A percentile compares a stretch with the other conserved stretches of the same genome.
Evolutionary conservation across 805 yeast species (phyloP).

Genomic region (Cephaloascus albidus): DNA sequence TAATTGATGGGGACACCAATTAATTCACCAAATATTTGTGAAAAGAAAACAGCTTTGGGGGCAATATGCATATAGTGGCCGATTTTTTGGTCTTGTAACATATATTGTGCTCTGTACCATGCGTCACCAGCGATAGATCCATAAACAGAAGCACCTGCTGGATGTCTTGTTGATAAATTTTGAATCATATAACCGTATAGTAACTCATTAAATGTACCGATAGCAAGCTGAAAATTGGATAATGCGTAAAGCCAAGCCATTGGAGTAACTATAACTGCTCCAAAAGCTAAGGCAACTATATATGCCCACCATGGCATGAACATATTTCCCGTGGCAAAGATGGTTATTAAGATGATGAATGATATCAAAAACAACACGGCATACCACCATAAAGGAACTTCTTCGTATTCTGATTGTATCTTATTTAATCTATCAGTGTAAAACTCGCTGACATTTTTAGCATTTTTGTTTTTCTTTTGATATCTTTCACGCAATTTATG

Average conservation of each 20-base stretch:
- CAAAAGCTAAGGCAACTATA: conserved; percentile 21
- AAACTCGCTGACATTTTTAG: conserved; percentile 5
- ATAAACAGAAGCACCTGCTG: conserved; percentile 27
- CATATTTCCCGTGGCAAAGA: conserved; percentile 19
- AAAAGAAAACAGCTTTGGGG: conserved; percentile 23
- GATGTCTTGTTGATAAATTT: conserved; percentile 15
- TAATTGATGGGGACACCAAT: conserved; percentile 31
- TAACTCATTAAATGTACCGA: conserved; percentile 31
- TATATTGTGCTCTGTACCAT: conserved; percentile 27
- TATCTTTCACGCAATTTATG: conserved; percentile 3
- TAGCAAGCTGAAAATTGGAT: conserved; percentile 31
- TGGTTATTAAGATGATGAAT: conserved; percentile 20
- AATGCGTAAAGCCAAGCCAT: conserved; percentile 31
- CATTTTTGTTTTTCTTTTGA: background rate
- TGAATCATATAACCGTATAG: conserved; percentile 27
- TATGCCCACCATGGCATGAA: conserved; percentile 13
- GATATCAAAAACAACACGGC: conserved; percentile 21
- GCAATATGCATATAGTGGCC: conserved; percentile 31
- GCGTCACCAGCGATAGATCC: conserved; percentile 33
- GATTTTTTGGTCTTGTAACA: conserved; percentile 15
- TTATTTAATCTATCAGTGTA: conserved; percentile 35
- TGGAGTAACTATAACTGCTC: conserved; percentile 28
- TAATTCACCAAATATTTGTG: conserved; percentile 28
- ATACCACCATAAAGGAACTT: conserved; percentile 38
- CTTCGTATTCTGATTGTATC: conserved; percentile 24